phyloP scores from a whole-genome alignment of 192 early-diverging fungal species.

The Dispira simplex region DNA sequence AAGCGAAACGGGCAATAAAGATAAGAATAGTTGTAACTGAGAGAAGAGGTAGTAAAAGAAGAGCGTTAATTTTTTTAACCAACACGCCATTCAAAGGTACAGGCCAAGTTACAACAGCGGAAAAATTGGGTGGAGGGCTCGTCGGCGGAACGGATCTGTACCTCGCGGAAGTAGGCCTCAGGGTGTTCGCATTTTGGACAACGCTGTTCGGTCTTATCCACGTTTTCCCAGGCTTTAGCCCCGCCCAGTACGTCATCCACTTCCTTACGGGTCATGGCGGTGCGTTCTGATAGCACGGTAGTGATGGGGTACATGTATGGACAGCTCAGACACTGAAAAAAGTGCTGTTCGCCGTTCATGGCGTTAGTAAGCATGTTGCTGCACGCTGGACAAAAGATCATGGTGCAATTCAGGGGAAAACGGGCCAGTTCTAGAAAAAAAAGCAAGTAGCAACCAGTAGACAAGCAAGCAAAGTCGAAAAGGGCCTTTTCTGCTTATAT shows the following conservation, averaged over 20 bases:
- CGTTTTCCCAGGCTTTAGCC: slow-evolving; percentile 77
- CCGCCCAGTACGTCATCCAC: slow-evolving; percentile 92
- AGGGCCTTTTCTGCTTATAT: too few relatives aligned
- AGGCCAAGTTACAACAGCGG: slow-evolving; percentile 58
- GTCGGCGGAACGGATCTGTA: slow-evolving; percentile 90
- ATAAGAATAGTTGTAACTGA: too few relatives aligned
- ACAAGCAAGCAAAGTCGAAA: too few relatives aligned
- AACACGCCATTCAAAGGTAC: slow-evolving; percentile 56
- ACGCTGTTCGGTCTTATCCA: slow-evolving; percentile 36
- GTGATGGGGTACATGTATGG: slow-evolving; percentile 67
- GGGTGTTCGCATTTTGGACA: slow-evolving; percentile 57
- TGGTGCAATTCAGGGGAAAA: slow-evolving; percentile 13
- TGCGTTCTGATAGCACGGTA: slow-evolving; percentile 40
- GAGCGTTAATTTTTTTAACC: slow-evolving; percentile 19
- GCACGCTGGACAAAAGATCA: slow-evolving; percentile 86
- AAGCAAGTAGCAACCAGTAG: too few relatives aligned
- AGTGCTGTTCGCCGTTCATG: slow-evolving; percentile 32
- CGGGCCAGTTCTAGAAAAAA: too few relatives aligned
- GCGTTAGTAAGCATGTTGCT: slow-evolving; percentile 56
- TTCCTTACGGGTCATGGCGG: slow-evolving; percentile 58
- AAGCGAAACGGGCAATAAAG: too few relatives aligned
- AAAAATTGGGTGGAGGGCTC: slow-evolving; percentile 91
- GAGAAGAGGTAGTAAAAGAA: too few relatives aligned
- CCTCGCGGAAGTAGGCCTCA: slow-evolving; percentile 66
- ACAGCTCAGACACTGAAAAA: slow-evolving; percentile 72